Percentiles rank a stretch among this genome's conserved stretches.
Evolutionary conservation across 306 rosid genomes (phyloP).

Genomic region (Amphicarpaea edgeworthii): DNA sequence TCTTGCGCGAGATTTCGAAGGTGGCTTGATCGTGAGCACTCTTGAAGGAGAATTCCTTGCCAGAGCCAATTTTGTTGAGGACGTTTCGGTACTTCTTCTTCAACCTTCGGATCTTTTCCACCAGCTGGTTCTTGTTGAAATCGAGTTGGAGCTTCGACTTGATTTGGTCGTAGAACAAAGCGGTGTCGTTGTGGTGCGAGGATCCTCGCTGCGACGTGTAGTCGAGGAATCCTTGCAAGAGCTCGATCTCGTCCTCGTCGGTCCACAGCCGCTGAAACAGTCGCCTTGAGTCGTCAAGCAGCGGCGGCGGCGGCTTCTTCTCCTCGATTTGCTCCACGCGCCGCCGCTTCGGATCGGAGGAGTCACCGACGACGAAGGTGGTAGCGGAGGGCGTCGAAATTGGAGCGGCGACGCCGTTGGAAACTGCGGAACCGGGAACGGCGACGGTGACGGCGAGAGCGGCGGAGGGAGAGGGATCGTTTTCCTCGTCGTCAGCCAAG

Average conservation of each 20-base stretch:
- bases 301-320: slow-evolving; percentile 52
- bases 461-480: slow-evolving; percentile 53
- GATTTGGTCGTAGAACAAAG: slow-evolving; percentile 61
- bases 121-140: slow-evolving; percentile 71
- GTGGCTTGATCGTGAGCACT: slow-evolving; percentile 72
- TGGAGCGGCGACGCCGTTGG: slow-evolving; percentile 45
- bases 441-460: slow-evolving; percentile 57
- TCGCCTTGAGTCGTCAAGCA: slow-evolving; percentile 61
- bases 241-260: slow-evolving; percentile 79
- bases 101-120: slow-evolving; percentile 78
- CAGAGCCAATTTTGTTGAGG: slow-evolving; percentile 52
- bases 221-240: slow-evolving; percentile 71
- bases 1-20: slow-evolving; percentile 74
- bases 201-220: slow-evolving; percentile 59
- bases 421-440: slow-evolving; percentile 43
- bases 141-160: slow-evolving; percentile 67
- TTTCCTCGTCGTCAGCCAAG: slow-evolving; percentile 53
- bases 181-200: slow-evolving; percentile 53
- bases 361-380: slow-evolving; percentile 31
- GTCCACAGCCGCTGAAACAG: slow-evolving; percentile 76
- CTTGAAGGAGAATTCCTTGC: slow-evolving; percentile 65
- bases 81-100: slow-evolving; percentile 73
- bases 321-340: slow-evolving; percentile 58
- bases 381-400: slow-evolving; percentile 43
- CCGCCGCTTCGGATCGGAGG: slow-evolving; percentile 56